phyloP scores from a whole-genome alignment of 148 eudicot genomes.

The Persicaria tinctoria region DNA sequence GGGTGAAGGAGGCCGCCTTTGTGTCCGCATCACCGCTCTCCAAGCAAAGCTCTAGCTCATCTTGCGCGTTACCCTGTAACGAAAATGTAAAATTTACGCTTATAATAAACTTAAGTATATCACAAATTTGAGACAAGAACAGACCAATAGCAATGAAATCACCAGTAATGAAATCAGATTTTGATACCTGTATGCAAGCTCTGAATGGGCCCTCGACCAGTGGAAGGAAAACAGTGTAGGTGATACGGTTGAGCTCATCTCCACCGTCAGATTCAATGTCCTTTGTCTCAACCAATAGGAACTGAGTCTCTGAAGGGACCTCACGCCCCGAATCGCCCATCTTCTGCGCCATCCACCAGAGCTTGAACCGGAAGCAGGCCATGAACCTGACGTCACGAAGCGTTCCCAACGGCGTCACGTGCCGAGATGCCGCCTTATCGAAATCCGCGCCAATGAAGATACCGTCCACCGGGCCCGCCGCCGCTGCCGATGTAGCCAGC shows the following conservation, averaged over 20 bases:
- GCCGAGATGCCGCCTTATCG: constrained; percentile 30
- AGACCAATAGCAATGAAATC: no score
- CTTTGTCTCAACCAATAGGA: constrained; percentile 52
- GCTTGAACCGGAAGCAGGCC: constrained; percentile 67
- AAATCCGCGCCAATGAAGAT: constrained; percentile 54
- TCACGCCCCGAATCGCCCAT: constrained; percentile 65
- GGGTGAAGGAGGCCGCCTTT: constrained; percentile 33
- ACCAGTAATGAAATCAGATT: no score
- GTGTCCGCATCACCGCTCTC: constrained; percentile 68
- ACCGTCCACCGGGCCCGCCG: constrained; percentile 52
- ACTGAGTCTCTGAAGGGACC: constrained; percentile 69
- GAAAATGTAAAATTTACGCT: background rate
- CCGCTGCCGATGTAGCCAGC: constrained; percentile 38
- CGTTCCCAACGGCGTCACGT: constrained; percentile 48
- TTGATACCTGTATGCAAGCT: constrained; percentile 38
- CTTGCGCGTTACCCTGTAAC: constrained; percentile 41
- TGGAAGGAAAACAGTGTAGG: constrained; percentile 62
- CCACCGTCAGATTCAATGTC: constrained; percentile 32
- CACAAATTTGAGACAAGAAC: no score
- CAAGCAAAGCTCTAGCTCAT: constrained; percentile 62
- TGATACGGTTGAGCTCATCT: constrained; percentile 27
- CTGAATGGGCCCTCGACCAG: constrained; percentile 69
- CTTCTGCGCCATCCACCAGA: constrained; percentile 90
- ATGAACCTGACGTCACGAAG: constrained; percentile 50
- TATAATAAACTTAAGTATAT: no score